Evolutionary conservation across 768 basidiomycete species (phyloP), one percentile per base, ranked within the genome.

Genomic region (Calocera viscosa): DNA sequence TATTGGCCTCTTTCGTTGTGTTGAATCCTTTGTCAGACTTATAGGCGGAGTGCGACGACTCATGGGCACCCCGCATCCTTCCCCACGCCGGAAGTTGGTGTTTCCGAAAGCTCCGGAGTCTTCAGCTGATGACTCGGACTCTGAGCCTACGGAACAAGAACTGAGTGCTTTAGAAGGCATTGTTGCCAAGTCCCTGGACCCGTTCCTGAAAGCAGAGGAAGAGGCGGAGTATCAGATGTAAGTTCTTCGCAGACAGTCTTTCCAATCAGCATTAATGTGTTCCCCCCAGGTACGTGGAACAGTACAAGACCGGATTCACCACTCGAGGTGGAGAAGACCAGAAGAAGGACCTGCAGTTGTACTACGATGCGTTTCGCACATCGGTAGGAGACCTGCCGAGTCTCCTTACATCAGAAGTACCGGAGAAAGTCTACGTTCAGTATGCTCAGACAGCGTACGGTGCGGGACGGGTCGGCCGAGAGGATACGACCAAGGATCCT

Each of bases 11-110:
- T 5, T 26, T 12, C 34, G 17, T 3, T 1, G 2, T 34, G 14
- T 67, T 41, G 16, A 66, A 1, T 14, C 53, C 12, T 14, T 64
- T n/a, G 28, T 64, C 68, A 91, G 89, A 66, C 79, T 90, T 65
- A 88, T 91, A 68, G 86, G 87, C 68, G 90, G 89, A 30, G 86
- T 91, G 11, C 81, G 87, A 32, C 82, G 85, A 19, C 91, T 88
- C 89, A 90, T 91, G 65, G 80, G 84, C 11, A 80, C 86, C 0
- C 80, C 82, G 49, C 78, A 81, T 0, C 71, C 79, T 1, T 69
- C 81, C 1, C 78, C 72, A 30, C 73, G 78, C 66, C 82, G 80
- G 69, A 79, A 76, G 69, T 73, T 71, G 64, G 76, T 72, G 64
- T 76, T 75, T 34, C 81, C 82, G 38, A 68, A 77, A 39, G 65